A percentile compares a stretch with the other conserved stretches of the same genome.
These are phyloP conservation scores for Metroxylon sagu DNA, from an alignment of 176 grass and related monocot genomes.

Conservation along the genomic window DNA sequence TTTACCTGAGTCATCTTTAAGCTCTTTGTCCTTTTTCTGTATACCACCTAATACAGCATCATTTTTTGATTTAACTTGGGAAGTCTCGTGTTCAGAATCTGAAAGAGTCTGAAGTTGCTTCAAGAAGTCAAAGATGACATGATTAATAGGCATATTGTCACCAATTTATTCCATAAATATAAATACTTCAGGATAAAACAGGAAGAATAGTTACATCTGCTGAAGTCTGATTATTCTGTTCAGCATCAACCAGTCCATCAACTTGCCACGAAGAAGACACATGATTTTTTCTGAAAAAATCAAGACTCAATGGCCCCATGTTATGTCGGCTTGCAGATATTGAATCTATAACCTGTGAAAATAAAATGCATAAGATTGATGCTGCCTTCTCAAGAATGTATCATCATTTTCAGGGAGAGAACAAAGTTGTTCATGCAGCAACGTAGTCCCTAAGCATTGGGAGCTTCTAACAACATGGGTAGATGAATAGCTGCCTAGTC, in stretches of 20 bases:
- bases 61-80: constrained; percentile 26
- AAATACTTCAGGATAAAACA: background rate
- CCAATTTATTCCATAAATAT: background rate
- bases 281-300: constrained; percentile 61
- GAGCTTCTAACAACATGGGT: too few relatives aligned
- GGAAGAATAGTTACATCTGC: background rate
- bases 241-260: constrained; percentile 32
- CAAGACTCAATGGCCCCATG: constrained; percentile 59
- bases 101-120: constrained; percentile 11
- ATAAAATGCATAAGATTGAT: background rate
- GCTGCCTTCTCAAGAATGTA: too few relatives aligned
- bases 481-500: too few relatives aligned
- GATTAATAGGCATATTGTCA: background rate
- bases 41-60: constrained; percentile 29
- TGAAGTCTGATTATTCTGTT: constrained; percentile 27
- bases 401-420: too few relatives aligned
- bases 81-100: constrained; percentile 34
- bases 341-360: constrained; percentile 61
- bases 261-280: constrained; percentile 83
- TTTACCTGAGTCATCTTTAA: constrained; percentile 48
- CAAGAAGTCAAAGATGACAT: background rate
- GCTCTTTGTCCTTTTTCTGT: constrained; percentile 24
- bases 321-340: constrained; percentile 70
- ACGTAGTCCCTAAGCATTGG: too few relatives aligned
- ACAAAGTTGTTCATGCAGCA: too few relatives aligned